Percentiles rank a stretch among this genome's conserved stretches.
Evolutionary conservation across 106 monocot species (phyloP).

Genomic region (Vanilla planifolia): DNA sequence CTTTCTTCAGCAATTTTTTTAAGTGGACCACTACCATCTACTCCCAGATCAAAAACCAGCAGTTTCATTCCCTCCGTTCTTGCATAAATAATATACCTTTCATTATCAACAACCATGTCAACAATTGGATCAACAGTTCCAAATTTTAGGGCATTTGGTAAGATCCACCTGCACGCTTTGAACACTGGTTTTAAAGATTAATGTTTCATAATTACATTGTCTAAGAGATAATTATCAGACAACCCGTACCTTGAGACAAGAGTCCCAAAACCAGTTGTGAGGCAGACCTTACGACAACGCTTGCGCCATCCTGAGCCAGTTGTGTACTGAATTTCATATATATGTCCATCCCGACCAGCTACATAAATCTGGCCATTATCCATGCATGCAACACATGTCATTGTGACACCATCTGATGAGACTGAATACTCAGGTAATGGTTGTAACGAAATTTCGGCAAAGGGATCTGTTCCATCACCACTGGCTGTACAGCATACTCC

Average conservation of each 20-base stretch:
- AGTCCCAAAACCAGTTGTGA: constrained; percentile 71
- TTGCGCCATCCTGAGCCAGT: constrained; percentile 88
- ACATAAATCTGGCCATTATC: constrained; percentile 78
- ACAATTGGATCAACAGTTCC: constrained; percentile 78
- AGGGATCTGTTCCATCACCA: constrained; percentile 77
- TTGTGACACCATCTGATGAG: constrained; percentile 80
- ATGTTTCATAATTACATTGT: too few species aligned
- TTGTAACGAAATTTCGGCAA: constrained; percentile 78
- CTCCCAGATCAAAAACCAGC: constrained; percentile 81
- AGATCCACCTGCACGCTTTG: constrained; percentile 51
- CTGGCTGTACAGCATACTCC: constrained; percentile 78
- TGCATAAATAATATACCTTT: constrained; percentile 80
- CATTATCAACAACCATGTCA: constrained; percentile 87
- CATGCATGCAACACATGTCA: constrained; percentile 80
- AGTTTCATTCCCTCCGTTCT: constrained; percentile 90
- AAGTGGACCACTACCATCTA: constrained; percentile 67
- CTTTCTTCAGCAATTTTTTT: constrained; percentile 81
- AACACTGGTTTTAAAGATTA: neutral
- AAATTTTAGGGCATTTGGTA: constrained; percentile 89
- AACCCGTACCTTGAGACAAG: constrained; percentile 65
- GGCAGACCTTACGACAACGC: constrained; percentile 75
- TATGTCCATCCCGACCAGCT: constrained; percentile 92
- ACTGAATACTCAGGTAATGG: constrained; percentile 85
- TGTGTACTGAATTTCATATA: constrained; percentile 84
- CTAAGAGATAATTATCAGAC: too few species aligned